Base-by-base conservation (phyloP, 495 filamentous ascomycete genomes). In the Apodospora peruviana region DNA sequence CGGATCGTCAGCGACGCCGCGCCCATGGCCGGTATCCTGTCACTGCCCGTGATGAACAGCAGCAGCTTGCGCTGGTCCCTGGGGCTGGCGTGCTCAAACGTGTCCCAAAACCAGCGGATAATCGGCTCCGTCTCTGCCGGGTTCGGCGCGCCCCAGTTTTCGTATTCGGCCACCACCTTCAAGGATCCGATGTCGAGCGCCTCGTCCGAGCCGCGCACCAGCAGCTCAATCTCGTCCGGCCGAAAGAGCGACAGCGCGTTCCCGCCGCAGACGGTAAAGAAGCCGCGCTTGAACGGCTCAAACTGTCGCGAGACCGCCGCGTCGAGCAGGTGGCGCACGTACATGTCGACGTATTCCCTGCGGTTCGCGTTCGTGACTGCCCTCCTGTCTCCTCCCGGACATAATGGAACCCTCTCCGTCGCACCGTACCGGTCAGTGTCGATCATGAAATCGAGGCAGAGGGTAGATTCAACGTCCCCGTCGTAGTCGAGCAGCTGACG, bases 261-360 rank as follows among this genome's bases (percentile, higher is more conserved):
- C 19, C 90, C 88, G 24, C 86, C 87, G 62, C 90, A 95, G 34
- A 96, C 90, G 2, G 87, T 94, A 68, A 87, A 96, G 65, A 96
- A 96, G 3, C 91, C 91, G 38, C 91, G 82, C 64, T 91, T 94
- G 75, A 96, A 96, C 10, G 91, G 91, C 66, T 96, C 91, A 48
- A 91, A 96, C 58, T 96, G 91, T 39, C 88, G 76, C 45, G 78
- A 67, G 14, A 96, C 86, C 1, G 86, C 77, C 18, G 79, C 83
- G 60, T 96, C 90, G 14, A 96, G 79, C 12, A 91, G 68, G 63
- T 91, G 85, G 34, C 81, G 80, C 4, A 96, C 80, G 58, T 95
- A 96, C 8, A 88, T 72, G 50, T 94, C 88, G 32, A 96, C 91
- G 57, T 91, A 96, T 53, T 95, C 91, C 39, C 80, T 78, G 24